Evolutionary conservation across 305 asterid genomes (phyloP).

Genomic region (Fraxinus floribunda): DNA sequence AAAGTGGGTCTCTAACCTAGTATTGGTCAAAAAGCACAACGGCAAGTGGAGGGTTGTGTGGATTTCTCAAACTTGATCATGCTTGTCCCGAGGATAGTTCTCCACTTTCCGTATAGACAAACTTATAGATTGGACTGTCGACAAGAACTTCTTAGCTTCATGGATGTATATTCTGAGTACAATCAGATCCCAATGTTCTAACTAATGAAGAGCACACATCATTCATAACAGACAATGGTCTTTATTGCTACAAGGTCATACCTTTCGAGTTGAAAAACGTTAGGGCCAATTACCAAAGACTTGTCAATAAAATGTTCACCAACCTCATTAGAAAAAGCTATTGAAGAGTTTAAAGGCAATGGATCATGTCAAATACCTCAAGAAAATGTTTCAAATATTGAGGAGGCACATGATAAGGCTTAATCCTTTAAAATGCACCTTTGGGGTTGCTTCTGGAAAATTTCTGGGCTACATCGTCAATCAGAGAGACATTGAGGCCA

Average conservation of each 20-base stretch:
- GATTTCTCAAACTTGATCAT: background rate
- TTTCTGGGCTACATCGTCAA: background rate
- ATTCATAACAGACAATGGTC: too few species aligned
- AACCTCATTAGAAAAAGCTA: background rate
- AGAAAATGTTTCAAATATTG: background rate
- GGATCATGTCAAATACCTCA: background rate
- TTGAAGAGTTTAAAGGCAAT: background rate
- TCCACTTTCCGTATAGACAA: background rate
- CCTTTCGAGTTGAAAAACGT: background rate
- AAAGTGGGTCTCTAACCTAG: background rate
- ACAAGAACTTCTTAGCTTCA: too few species aligned
- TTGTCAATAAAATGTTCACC: background rate
- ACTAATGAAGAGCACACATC: too few species aligned
- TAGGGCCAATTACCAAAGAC: background rate
- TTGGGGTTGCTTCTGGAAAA: background rate
- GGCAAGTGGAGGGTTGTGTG: background rate
- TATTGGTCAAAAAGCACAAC: background rate
- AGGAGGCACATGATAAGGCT: background rate
- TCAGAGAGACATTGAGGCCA: background rate
- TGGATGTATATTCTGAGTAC: too few species aligned
- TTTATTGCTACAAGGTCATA: background rate
- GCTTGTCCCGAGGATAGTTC: background rate
- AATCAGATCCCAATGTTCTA: too few species aligned
- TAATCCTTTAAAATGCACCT: background rate
- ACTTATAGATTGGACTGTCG: too few species aligned